Evolutionary conservation across 2,329 filamentous ascomycete species (phyloP).

Genomic region (Trichoderma breve): DNA sequence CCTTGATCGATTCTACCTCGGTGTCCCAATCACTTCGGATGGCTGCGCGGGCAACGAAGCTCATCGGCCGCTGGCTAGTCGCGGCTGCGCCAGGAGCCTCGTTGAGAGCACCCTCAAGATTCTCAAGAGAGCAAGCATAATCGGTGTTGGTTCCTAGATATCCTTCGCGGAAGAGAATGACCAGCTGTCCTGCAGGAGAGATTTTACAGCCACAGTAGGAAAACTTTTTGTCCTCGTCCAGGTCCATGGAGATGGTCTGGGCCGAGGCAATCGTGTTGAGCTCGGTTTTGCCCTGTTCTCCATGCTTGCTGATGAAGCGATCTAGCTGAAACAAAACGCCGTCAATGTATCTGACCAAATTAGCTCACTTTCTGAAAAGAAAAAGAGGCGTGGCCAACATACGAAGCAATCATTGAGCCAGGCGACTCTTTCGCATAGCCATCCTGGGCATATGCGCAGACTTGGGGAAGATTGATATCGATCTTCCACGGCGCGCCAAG

Average conservation of each 20-base stretch:
- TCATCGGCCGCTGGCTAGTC: constrained; percentile 34
- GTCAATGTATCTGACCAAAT: constrained; percentile 41
- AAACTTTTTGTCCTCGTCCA: constrained; percentile 43
- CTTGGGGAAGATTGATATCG: constrained; percentile 45
- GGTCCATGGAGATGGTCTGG: constrained; percentile 46
- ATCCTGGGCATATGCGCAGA: constrained; percentile 48
- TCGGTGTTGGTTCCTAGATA: constrained; percentile 47
- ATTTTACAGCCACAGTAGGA: constrained; percentile 46
- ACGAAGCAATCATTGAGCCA: constrained; percentile 46
- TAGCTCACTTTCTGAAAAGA: background rate
- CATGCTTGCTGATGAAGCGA: constrained; percentile 38
- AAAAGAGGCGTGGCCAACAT: constrained; percentile 21
- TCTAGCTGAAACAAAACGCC: constrained; percentile 42
- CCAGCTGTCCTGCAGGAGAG: constrained; percentile 42
- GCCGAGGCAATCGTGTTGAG: constrained; percentile 46
- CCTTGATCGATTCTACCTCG: constrained; percentile 38
- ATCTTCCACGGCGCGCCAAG: constrained; percentile 51
- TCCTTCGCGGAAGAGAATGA: constrained; percentile 46
- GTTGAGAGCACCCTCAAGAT: constrained; percentile 47
- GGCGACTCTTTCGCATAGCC: constrained; percentile 42
- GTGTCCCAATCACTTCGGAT: constrained; percentile 45
- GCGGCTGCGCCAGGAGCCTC: constrained; percentile 32
- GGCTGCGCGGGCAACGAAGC: constrained; percentile 42
- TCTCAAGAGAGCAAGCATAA: constrained; percentile 36
- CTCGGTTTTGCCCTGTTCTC: constrained; percentile 42